Base-by-base conservation (phyloP, 257 asterid species). In the Ligustrum vulgare region DNA sequence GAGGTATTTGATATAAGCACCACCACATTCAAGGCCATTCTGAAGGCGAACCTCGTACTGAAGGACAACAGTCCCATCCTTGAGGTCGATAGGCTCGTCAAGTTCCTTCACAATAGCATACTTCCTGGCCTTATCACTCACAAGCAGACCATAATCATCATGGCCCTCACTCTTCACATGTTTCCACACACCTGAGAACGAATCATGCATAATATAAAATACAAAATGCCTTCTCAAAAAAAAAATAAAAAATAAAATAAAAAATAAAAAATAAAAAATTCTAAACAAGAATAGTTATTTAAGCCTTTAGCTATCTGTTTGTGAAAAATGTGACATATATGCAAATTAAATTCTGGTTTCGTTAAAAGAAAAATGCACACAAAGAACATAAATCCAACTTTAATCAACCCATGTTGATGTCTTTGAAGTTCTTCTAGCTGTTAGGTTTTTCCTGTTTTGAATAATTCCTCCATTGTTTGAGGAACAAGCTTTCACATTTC, bases 61-160 rank as follows among this genome's bases (percentile, higher is more conserved):
- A 68, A 94, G 98, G 43, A 92, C 95, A 66, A 85, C 64, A 3
- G 97, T 88, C 74, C 87, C 91, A 56, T 89, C 98, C 84, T 88
- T 88, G 47, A 89, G 91, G 70, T 86, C 82, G 41, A 83, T 92
- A 72, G 85, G 87, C 22, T 80, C 77, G 31, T 89, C 97, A 60
- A 94, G 89, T 77, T 80, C 93, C 91, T 91, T 94, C 13, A 91
- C 96, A 69, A 94, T 92, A 25, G 97, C 99, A 51, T 92, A 82
- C 62, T 94, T 94, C 87, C 89, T 84, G 28, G 98, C 99, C 80
- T 86, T 86, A 79, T 92, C 95, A 25, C 91, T 86, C 45, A 94
- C 99, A 73, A 94, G 93, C 84, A 94, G 99, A 25, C 99, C 99
- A 80, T 85, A 79, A 79, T 94, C 99, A n/a, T 92, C 98, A 77